Evolutionary conservation across 371 early-diverging fungal species (phyloP).

Genomic region (Nematocida sp.): DNA sequence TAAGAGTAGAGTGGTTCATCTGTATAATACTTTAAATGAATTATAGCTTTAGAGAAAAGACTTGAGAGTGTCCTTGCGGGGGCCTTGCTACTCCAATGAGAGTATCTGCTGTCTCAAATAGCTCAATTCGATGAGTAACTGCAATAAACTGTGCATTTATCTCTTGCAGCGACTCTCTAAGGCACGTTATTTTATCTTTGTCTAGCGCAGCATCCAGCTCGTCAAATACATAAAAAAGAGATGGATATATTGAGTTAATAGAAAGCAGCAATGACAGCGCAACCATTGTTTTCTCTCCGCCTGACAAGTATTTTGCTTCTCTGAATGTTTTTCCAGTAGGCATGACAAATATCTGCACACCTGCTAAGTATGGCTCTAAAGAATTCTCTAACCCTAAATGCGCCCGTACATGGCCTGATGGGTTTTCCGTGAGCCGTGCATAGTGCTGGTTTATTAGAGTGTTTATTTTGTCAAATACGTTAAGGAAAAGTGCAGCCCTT

Average conservation of each 20-base stretch:
- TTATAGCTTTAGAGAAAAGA: constrained; percentile 43
- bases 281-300: constrained; percentile 96
- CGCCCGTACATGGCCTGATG: constrained; percentile 73
- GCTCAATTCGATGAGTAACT: constrained; percentile 85
- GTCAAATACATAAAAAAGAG: constrained; percentile 97
- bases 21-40: too few relatives aligned
- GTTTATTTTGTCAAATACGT: constrained; percentile 83
- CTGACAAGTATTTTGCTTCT: constrained; percentile 94
- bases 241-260: constrained; percentile 78
- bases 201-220: constrained; percentile 99
- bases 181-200: constrained; percentile 84
- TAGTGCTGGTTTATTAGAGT: constrained; percentile 84
- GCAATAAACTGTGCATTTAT: constrained; percentile 82
- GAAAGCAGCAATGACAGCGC: constrained; percentile 92
- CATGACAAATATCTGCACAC: constrained; percentile 94
- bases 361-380: constrained; percentile 87
- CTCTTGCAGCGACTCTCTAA: constrained; percentile 80
- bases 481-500: constrained; percentile 77
- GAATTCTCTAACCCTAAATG: constrained; percentile 84
- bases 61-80: constrained; percentile 53
- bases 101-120: constrained; percentile 86
- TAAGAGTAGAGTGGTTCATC: too few relatives aligned
- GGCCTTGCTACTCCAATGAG: constrained; percentile 86
- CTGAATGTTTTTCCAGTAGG: constrained; percentile 96
- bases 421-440: constrained; percentile 80